Base-by-base conservation (phyloP, 2,329 filamentous ascomycete species). In the Coleophoma crateriformis region DNA sequence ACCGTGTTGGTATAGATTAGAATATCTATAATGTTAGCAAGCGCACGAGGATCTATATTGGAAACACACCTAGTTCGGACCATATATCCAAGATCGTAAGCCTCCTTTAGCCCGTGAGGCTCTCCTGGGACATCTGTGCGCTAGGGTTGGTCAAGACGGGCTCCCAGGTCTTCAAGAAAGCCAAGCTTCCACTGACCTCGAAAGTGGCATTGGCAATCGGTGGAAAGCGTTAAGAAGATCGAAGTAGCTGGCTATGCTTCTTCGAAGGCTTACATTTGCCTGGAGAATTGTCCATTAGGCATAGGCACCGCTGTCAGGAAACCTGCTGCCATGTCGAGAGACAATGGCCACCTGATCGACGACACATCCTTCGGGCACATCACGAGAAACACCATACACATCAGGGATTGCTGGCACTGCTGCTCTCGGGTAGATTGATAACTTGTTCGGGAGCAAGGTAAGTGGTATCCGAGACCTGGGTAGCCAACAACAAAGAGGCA, bases 81-180 rank as follows among this genome's bases (percentile, higher is more conserved):
- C 3, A 68, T 68, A 49, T 79, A 77, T 6, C 78, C 79, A 64
- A 82, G 68, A 50, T 79, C 76, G 38, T 75, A 72, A 0, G 76
- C 65, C 61, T 87, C 84, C 55, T 83, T 82, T 78, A 81, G 0
- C 84, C 84, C 1, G 82, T 84, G 6, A 77, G 68, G 17, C 78
- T 82, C 40, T 82, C 63, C 59, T 81, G 77, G 4, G 77, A 68
- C 19, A 86, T 79, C 60, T 87, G 78, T 8, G 72, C 66, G 0
- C 65, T 64, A 0, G 80, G 77, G 50, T 81, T 67, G 1, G 71
- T 76, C 27, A 86, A 67, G 1, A 78, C 76, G 0, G 81, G 76
- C 50, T 73, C 66, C 84, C 84, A 87, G 3, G 65, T 65, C 12
- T 75, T 67, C 32, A 87, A 67, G 58, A 87, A 87, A 0, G 71